phyloP scores from a whole-genome alignment of 148 eudicot genomes.

The Mesembryanthemum crystallinum region DNA sequence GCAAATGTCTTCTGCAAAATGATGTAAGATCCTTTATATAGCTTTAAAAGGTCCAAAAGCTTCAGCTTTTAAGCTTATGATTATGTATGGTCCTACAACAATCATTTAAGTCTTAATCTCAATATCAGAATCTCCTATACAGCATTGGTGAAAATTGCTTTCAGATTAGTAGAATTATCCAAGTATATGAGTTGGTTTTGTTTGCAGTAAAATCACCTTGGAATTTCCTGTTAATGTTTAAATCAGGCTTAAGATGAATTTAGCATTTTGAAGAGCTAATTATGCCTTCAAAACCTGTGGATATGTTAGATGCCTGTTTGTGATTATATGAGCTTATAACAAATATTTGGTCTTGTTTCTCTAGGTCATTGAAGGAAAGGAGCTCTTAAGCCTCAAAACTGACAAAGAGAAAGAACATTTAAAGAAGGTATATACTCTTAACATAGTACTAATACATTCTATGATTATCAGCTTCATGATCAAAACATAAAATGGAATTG shows the following conservation, averaged over 20 bases:
- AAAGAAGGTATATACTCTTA: conserved; percentile 53
- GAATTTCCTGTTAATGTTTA: not conserved
- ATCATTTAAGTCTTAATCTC: too few species aligned
- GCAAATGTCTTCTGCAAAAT: not conserved
- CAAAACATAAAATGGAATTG: not conserved
- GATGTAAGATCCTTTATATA: not conserved
- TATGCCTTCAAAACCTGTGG: not conserved
- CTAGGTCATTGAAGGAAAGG: conserved; percentile 77
- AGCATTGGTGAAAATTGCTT: too few species aligned
- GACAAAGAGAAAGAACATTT: conserved; percentile 82
- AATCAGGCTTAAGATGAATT: not conserved
- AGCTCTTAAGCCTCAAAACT: conserved; percentile 62
- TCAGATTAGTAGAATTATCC: too few species aligned
- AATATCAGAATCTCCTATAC: too few species aligned
- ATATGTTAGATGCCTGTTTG: not conserved
- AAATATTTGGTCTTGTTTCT: not conserved
- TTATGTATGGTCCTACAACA: too few species aligned
- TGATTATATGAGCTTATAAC: not conserved
- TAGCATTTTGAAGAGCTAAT: not conserved
- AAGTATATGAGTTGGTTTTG: not conserved
- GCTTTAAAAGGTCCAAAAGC: too few species aligned
- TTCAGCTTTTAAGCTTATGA: too few species aligned
- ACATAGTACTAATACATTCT: not conserved
- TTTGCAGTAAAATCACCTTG: not conserved
- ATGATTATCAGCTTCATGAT: not conserved